These are phyloP conservation scores for Beta corolliflora DNA, from an alignment of 179 eudicot species.

Conservation along the genomic window DNA sequence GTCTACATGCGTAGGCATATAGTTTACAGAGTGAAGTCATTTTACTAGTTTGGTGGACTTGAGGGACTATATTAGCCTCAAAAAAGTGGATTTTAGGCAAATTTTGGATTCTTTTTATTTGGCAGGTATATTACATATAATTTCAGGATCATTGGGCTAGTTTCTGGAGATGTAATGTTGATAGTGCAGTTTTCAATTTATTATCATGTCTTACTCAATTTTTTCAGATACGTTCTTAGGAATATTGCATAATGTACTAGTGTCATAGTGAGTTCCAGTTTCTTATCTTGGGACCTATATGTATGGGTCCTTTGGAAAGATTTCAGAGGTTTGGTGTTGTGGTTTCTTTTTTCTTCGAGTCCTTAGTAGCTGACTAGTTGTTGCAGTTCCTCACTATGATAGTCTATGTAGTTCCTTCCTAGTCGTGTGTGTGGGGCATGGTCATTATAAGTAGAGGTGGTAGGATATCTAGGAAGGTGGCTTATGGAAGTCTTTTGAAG, in stretches of 20 bases:
- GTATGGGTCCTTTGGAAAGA: not conserved
- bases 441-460: no score
- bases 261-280: no score
- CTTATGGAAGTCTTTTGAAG: no score
- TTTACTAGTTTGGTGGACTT: not conserved
- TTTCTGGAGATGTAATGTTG: not conserved
- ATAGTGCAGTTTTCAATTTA: not conserved
- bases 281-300: not conserved
- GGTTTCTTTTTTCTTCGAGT: not conserved
- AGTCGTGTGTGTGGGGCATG: not conserved
- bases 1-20: not conserved
- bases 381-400: not conserved
- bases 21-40: not conserved
- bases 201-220: not conserved
- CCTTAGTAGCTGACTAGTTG: not conserved
- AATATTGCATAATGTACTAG: no score
- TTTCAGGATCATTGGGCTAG: not conserved
- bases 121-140: not conserved
- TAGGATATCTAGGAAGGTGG: no score
- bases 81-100: not conserved
- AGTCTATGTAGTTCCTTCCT: not conserved
- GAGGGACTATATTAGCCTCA: not conserved
- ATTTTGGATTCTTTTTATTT: not conserved
- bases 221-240: no score
- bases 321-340: not conserved